These are phyloP conservation scores for Aphanomyces cochlioides DNA, from an alignment of 352 stramenopile species.

Conservation along the genomic window DNA sequence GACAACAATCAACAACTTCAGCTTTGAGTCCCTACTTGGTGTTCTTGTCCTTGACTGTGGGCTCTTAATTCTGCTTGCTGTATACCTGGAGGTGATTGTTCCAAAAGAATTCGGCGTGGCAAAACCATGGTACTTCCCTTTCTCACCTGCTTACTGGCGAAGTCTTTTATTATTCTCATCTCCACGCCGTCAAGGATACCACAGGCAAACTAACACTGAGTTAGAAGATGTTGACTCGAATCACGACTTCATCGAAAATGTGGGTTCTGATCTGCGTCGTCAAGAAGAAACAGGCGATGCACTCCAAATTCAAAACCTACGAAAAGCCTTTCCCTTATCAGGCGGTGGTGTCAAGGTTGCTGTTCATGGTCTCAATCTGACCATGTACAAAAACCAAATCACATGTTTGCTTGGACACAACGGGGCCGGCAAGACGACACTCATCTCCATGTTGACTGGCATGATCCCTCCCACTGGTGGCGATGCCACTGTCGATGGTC, in stretches of 20 bases:
- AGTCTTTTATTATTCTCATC: background rate
- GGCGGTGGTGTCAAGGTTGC: slow-evolving; percentile 68
- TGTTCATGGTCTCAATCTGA: slow-evolving; percentile 73
- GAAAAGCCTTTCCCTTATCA: slow-evolving; percentile 67
- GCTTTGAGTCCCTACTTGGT: slow-evolving; percentile 48
- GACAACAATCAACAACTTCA: slow-evolving; percentile 54
- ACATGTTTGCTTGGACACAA: slow-evolving; percentile 91
- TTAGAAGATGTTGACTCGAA: background rate
- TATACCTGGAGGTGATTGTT: slow-evolving; percentile 89
- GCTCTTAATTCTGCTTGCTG: slow-evolving; percentile 80
- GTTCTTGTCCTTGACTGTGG: slow-evolving; percentile 88
- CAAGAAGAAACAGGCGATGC: slow-evolving; percentile 43
- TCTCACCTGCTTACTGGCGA: slow-evolving; percentile 72
- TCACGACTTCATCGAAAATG: slow-evolving; percentile 38
- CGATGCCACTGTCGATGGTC: slow-evolving; percentile 49
- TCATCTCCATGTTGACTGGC: slow-evolving; percentile 90
- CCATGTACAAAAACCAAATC: slow-evolving; percentile 90
- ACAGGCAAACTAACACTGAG: too few species aligned
- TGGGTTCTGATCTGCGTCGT: slow-evolving; percentile 39
- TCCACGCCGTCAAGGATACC: too few species aligned
- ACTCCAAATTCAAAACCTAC: slow-evolving; percentile 44
- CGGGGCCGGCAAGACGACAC: slow-evolving; percentile 88
- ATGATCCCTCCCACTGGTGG: slow-evolving; percentile 55
- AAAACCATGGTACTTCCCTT: slow-evolving; percentile 85
- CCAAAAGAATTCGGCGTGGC: slow-evolving; percentile 87